These are phyloP conservation scores for Phlyctochytrium planicorne DNA, from an alignment of 192 early-diverging fungal genomes.

Conservation along the genomic window DNA sequence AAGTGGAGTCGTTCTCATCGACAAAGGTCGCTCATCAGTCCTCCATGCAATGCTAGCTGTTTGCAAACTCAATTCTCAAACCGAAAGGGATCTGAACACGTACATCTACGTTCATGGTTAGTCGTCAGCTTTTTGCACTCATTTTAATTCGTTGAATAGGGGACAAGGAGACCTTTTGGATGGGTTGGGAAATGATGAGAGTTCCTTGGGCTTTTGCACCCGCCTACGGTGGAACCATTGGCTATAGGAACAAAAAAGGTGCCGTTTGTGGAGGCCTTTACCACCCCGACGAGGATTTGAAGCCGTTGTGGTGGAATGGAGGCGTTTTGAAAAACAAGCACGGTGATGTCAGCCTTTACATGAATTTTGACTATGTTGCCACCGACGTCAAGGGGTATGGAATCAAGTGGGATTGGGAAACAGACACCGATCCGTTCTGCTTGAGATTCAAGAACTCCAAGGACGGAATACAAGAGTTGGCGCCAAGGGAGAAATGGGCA, in stretches of 20 bases:
- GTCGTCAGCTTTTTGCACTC: conserved; percentile 15
- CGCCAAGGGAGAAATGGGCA: background rate
- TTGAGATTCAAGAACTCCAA: conserved; percentile 2
- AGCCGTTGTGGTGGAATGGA: conserved; percentile 35
- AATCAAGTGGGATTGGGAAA: conserved; percentile 35
- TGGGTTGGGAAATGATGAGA: conserved; percentile 58
- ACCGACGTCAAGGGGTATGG: conserved; percentile 10
- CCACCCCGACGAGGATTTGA: conserved; percentile 27
- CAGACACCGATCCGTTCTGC: conserved; percentile 35
- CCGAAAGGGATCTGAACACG: conserved; percentile 15
- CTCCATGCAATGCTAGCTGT: conserved; percentile 54
- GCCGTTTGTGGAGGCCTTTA: conserved; percentile 32
- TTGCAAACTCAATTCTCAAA: conserved; percentile 50
- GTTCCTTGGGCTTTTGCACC: conserved; percentile 57
- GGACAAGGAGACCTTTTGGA: conserved; percentile 64
- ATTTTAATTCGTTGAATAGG: conserved; percentile 22
- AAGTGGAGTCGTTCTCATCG: conserved; percentile 62
- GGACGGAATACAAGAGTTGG: background rate
- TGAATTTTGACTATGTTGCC: conserved; percentile 26
- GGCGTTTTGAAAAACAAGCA: conserved; percentile 35
- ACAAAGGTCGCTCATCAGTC: conserved; percentile 43
- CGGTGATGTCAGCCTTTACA: conserved; percentile 5
- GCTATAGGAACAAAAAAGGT: conserved; percentile 30
- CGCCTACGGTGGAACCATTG: conserved; percentile 54
- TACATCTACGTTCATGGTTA: conserved; percentile 20